These are phyloP conservation scores for Xylaria palmicola DNA, from an alignment of 495 filamentous ascomycete genomes.

Conservation along the genomic window DNA sequence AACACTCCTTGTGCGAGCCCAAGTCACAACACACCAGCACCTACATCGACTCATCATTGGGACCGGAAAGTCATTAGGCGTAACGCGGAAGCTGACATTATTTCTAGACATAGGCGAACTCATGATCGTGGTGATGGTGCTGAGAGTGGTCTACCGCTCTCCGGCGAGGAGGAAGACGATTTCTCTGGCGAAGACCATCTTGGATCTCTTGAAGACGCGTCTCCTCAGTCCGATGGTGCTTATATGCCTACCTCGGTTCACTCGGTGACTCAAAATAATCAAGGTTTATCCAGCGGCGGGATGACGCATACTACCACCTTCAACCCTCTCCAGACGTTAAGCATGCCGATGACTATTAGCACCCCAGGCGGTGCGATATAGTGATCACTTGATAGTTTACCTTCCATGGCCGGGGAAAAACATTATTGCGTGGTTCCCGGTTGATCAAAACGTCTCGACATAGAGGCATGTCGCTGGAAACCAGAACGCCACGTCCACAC, in stretches of 20 bases:
- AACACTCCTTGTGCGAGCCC: slow-evolving; percentile 21
- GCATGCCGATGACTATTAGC: slow-evolving; percentile 60
- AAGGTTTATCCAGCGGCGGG: slow-evolving; percentile 27
- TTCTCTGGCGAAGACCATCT: slow-evolving; percentile 67
- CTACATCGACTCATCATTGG: slow-evolving; percentile 35
- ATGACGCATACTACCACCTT: slow-evolving; percentile 37
- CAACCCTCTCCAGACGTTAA: slow-evolving; percentile 53
- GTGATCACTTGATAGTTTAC: background rate
- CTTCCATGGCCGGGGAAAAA: slow-evolving; percentile 1
- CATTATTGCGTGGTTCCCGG: background rate
- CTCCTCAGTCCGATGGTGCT: slow-evolving; percentile 60
- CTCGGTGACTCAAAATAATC: slow-evolving; percentile 31
- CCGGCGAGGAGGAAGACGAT: slow-evolving; percentile 78
- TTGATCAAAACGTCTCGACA: slow-evolving; percentile 16
- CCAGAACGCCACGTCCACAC: slow-evolving; percentile 20
- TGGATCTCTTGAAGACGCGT: slow-evolving; percentile 72
- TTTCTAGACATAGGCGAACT: slow-evolving; percentile 82
- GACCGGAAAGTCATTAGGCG: slow-evolving; percentile 21
- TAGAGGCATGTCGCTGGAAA: slow-evolving; percentile 19
- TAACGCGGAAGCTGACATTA: slow-evolving; percentile 32
- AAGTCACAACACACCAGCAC: slow-evolving; percentile 25
- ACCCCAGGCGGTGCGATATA: slow-evolving; percentile 30
- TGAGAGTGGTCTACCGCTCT: slow-evolving; percentile 63
- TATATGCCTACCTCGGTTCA: slow-evolving; percentile 49
- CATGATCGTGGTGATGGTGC: slow-evolving; percentile 76